Conservation (phyloP, 139 green algal species). For the Diplosphaera chodatii region DNA sequence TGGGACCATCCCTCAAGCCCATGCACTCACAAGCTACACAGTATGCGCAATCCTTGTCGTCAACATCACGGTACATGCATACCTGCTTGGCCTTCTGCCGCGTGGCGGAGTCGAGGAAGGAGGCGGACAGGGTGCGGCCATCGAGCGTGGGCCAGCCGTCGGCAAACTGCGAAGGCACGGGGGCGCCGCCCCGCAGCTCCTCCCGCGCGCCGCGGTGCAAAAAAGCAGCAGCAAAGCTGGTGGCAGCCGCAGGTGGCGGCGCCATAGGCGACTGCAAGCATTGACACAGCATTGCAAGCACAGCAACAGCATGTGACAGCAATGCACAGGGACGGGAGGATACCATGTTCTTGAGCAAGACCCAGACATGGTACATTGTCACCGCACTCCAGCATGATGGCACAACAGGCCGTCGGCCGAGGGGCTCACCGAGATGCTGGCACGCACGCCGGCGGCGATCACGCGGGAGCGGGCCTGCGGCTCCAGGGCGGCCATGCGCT, state of each 20-base stretch:
- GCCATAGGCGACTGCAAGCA: not conserved
- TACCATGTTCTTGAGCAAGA: too few species aligned
- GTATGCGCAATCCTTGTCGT: too few species aligned
- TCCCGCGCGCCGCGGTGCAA: not conserved
- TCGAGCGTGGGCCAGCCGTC: not conserved
- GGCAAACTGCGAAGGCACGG: not conserved
- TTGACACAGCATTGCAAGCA: too few species aligned
- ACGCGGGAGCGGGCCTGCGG: not conserved
- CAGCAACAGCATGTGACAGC: too few species aligned
- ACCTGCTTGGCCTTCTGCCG: not conserved
- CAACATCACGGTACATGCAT: too few species aligned
- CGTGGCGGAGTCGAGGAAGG: not conserved
- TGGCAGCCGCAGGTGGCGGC: too few species aligned
- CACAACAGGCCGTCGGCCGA: too few species aligned
- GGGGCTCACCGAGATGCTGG: not conserved
- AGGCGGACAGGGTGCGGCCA: not conserved
- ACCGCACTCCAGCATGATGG: too few species aligned
- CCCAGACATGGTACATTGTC: too few species aligned
- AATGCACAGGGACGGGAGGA: too few species aligned
- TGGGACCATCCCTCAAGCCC: too few species aligned
- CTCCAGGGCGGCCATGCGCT: not conserved
- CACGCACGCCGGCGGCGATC: not conserved
- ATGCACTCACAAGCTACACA: too few species aligned
- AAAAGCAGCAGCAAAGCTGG: not conserved
- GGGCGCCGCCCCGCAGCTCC: not conserved